A percentile compares a stretch with the other conserved stretches of the same genome.
Conservation (phyloP, 805 yeast genomes). For the Lipomyces japonicus region DNA sequence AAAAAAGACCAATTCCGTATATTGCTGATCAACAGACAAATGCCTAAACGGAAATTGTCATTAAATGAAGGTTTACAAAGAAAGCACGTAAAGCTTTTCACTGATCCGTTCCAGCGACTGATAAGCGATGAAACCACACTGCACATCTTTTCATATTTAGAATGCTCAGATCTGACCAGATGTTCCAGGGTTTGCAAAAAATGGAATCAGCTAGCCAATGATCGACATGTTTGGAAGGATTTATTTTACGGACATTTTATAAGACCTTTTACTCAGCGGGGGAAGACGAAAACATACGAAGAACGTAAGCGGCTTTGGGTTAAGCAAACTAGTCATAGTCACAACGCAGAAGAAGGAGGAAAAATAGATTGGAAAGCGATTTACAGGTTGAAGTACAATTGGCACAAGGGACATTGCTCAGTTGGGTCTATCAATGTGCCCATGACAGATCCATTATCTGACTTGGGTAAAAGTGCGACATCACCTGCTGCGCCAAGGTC, state of each 20-base stretch:
- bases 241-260: slow-evolving; percentile 11
- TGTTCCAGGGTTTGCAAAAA: slow-evolving; percentile 16
- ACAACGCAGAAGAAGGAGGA: not conserved
- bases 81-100: too few species aligned
- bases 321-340: not conserved
- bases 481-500: not conserved
- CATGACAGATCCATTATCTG: not conserved
- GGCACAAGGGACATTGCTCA: slow-evolving; percentile 24
- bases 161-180: slow-evolving; percentile 9
- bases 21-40: too few species aligned
- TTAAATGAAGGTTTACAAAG: too few species aligned
- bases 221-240: slow-evolving; percentile 16
- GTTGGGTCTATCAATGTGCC: slow-evolving; percentile 10
- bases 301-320: slow-evolving; percentile 1
- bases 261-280: slow-evolving; percentile 6
- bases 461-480: not conserved
- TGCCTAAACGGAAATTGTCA: too few species aligned
- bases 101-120: too few species aligned
- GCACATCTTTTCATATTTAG: slow-evolving; percentile 14
- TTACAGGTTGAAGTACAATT: slow-evolving; percentile 17
- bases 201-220: slow-evolving; percentile 13
- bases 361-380: slow-evolving; percentile 11
- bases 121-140: slow-evolving; percentile 23
- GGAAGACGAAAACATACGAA: not conserved
- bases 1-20: too few species aligned